Base-by-base conservation (phyloP, 2,329 filamentous ascomycete species). In the Alternaria ethzedia region DNA sequence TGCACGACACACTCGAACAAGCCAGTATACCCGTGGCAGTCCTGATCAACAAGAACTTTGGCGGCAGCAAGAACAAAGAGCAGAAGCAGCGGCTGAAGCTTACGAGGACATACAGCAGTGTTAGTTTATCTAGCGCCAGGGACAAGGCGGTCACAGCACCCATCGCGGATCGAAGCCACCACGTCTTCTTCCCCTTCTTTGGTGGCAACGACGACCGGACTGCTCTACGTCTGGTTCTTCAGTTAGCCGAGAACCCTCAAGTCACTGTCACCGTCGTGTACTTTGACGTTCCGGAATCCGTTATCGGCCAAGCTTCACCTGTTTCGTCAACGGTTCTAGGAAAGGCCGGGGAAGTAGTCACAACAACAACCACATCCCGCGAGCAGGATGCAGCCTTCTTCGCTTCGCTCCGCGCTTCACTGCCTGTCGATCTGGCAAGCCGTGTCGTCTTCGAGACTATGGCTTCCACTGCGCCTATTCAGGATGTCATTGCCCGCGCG, bases 111-210 rank as follows among this genome's bases (percentile, higher is more conserved):
- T 71, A 73, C 57, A 79, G 76, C 63, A 72, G 64, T 55, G 67
- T 76, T 50, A 77, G 74, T 50, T 74, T 91, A 51, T 84, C 86
- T 64, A 88, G 87, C 68, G 81, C 85, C 30, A 82, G 83, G n/a
- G 88, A 91, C 57, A 81, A 87, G 11, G 82, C 86, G 0, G 81
- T 86, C 20, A 82, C 86, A 54, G 75, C 75, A 1, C 88, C 90
- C 0, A 85, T 89, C 6, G 83, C 85, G 6, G 88, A 92, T 72
- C 90, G 89, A 64, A 89, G 88, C 36, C 93, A 97, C 75, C 93
- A 95, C 76, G 86, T 98, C 68, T 94, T 97, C 77, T 84, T 97
- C 57, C 91, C 94, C 0, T 98, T 93, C 80, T 90, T 97, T 63
- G 94, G 95, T 17, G 92, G 92, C 9, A 82, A 85, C 1, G 96